phyloP scores from a whole-genome alignment of 192 early-diverging fungal genomes.

The Backusella tarrabulga region DNA sequence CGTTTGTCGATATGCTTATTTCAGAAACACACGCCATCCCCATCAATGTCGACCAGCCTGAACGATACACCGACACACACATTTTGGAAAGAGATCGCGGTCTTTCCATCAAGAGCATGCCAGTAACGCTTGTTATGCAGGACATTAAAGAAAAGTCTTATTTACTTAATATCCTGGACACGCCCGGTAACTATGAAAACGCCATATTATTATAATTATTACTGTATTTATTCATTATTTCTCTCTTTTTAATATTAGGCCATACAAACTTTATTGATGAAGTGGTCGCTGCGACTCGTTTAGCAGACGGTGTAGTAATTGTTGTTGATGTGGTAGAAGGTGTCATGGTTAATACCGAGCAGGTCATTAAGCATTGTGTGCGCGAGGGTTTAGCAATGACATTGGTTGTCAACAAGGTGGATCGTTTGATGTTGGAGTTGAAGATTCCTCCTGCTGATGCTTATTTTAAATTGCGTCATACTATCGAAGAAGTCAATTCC shows the following conservation, averaged over 20 bases:
- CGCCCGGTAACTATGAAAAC: constrained; percentile 65
- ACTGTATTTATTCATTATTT: background rate
- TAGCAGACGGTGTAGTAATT: constrained; percentile 88
- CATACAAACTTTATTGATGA: constrained; percentile 97
- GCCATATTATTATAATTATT: background rate
- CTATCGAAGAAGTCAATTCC: constrained; percentile 93
- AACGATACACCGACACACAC: constrained; percentile 93
- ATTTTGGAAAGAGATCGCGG: constrained; percentile 86
- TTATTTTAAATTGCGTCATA: constrained; percentile 94
- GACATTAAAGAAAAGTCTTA: constrained; percentile 87
- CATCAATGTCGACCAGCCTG: constrained; percentile 49
- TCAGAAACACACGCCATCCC: constrained; percentile 77
- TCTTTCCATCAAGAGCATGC: constrained; percentile 90
- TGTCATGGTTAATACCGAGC: constrained; percentile 92
- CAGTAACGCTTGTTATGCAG: constrained; percentile 88
- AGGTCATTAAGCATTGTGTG: constrained; percentile 79
- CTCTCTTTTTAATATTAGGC: constrained; percentile 40
- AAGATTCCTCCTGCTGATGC: constrained; percentile 96
- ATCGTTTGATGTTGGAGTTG: constrained; percentile 95
- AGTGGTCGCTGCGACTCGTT: constrained; percentile 77
- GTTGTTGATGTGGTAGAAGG: constrained; percentile 97
- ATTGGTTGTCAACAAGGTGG: constrained; percentile 96
- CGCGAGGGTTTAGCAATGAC: constrained; percentile 76
- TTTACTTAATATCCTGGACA: constrained; percentile 88
- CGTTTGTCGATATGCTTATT: constrained; percentile 91